Evolutionary conservation across 164 flowering plant genomes (phyloP).

Genomic region (Magnolia changhungtana): DNA sequence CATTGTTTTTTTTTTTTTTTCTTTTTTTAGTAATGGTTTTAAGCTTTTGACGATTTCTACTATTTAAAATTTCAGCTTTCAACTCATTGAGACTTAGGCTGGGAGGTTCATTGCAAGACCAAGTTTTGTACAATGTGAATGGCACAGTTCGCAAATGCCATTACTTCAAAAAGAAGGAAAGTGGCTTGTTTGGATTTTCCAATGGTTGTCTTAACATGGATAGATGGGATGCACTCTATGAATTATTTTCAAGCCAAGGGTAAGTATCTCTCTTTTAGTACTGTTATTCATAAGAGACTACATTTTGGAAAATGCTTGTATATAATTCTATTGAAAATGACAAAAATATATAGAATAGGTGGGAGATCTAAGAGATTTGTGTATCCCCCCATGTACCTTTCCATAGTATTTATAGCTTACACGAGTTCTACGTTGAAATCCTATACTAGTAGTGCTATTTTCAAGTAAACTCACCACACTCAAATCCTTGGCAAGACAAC

Average conservation of each 20-base stretch:
- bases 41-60: not conserved
- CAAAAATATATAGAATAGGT: too few species aligned
- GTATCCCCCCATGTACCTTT: too few species aligned
- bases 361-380: too few species aligned
- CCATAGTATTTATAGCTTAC: too few species aligned
- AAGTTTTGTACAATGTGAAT: constrained; percentile 39
- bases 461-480: too few species aligned
- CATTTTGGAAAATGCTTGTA: too few species aligned
- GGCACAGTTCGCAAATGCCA: constrained; percentile 24
- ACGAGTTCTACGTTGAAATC: too few species aligned
- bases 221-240: constrained; percentile 61
- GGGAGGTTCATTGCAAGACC: constrained; percentile 79
- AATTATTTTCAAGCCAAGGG: constrained; percentile 37
- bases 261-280: not conserved
- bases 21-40: not conserved
- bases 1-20: not conserved
- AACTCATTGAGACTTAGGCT: constrained; percentile 45
- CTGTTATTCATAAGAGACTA: too few species aligned
- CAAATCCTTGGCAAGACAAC: too few species aligned
- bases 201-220: constrained; percentile 52
- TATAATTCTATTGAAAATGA: too few species aligned
- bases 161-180: constrained; percentile 19
- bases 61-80: constrained; percentile 30
- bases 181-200: constrained; percentile 54
- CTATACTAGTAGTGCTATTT: too few species aligned